Percentiles rank a stretch among this genome's conserved stretches.
Conservation (phyloP, 768 basidiomycete genomes). For the Ramaria sp. region DNA sequence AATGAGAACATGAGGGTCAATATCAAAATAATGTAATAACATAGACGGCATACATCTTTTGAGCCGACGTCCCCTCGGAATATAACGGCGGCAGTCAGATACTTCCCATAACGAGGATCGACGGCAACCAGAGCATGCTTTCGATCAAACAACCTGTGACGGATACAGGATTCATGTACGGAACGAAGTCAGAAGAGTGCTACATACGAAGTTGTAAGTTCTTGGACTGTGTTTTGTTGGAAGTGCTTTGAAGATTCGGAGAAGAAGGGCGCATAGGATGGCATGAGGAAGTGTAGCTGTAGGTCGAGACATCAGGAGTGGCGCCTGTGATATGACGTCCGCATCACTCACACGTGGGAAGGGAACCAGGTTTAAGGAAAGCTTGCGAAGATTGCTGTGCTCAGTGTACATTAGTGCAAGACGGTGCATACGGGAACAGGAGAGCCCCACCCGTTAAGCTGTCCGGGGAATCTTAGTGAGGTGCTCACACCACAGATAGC, state of each 20-base stretch:
- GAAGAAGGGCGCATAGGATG: conserved; percentile 86
- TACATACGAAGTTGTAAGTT: conserved; percentile 65
- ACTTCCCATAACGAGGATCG: conserved; percentile 72
- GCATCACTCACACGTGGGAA: conserved; percentile 72
- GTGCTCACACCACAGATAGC: conserved; percentile 96
- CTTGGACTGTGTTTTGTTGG: conserved; percentile 48
- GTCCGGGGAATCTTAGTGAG: conserved; percentile 86
- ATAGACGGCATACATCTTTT: conserved; percentile 49
- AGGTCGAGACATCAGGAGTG: conserved; percentile 13
- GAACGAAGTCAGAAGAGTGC: neutral
- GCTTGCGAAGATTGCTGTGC: conserved; percentile 70
- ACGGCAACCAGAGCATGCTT: conserved; percentile 74
- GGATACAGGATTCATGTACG: neutral
- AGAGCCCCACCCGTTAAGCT: conserved; percentile 64
- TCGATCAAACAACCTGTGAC: conserved; percentile 61
- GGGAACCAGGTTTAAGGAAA: conserved; percentile 89
- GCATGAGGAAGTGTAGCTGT: conserved; percentile 93
- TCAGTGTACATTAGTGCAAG: neutral
- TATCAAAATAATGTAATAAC: neutral
- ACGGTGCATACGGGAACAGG: neutral
- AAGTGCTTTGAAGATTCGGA: conserved; percentile 53
- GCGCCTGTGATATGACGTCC: neutral
- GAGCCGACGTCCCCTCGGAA: conserved; percentile 79
- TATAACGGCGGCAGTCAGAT: conserved; percentile 78
- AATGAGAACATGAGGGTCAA: conserved; percentile 18